These are phyloP conservation scores for Fusarium protoensiforme DNA, from an alignment of 2,329 filamentous ascomycete genomes.

Conservation along the genomic window DNA sequence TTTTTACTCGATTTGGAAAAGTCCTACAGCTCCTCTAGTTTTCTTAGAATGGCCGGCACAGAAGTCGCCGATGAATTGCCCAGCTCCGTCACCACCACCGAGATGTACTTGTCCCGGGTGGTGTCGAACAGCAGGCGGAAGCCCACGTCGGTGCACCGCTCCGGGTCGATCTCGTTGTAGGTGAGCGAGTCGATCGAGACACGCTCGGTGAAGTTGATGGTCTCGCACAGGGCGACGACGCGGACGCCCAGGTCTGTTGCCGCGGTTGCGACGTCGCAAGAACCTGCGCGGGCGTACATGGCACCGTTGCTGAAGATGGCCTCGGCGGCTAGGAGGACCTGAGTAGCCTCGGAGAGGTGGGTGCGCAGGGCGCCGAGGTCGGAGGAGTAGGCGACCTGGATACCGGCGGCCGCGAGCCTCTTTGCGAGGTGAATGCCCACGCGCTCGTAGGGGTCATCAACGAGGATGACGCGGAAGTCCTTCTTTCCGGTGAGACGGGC, in stretches of 20 bases:
- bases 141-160: conserved; percentile 66
- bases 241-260: conserved; percentile 81
- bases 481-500: conserved; percentile 74
- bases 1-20: conserved; percentile 24
- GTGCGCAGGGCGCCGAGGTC: conserved; percentile 80
- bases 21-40: conserved; percentile 65
- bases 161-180: conserved; percentile 89
- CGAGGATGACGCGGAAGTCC: conserved; percentile 83
- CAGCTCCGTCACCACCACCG: conserved; percentile 91
- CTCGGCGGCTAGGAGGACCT: conserved; percentile 90
- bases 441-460: conserved; percentile 74
- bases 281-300: conserved; percentile 88
- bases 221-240: conserved; percentile 92
- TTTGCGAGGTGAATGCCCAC: conserved; percentile 72
- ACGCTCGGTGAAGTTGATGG: conserved; percentile 89
- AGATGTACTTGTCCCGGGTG: conserved; percentile 86
- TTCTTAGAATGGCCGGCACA: conserved; percentile 73
- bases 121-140: conserved; percentile 88
- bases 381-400: conserved; percentile 84
- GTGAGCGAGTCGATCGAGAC: conserved; percentile 93
- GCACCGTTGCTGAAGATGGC: conserved; percentile 96
- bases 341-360: conserved; percentile 73
- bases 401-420: conserved; percentile 72
- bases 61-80: conserved; percentile 88
- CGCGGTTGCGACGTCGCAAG: conserved; percentile 85